phyloP scores from a whole-genome alignment of 2,329 filamentous ascomycete genomes.

The Exophiala calicioides region DNA sequence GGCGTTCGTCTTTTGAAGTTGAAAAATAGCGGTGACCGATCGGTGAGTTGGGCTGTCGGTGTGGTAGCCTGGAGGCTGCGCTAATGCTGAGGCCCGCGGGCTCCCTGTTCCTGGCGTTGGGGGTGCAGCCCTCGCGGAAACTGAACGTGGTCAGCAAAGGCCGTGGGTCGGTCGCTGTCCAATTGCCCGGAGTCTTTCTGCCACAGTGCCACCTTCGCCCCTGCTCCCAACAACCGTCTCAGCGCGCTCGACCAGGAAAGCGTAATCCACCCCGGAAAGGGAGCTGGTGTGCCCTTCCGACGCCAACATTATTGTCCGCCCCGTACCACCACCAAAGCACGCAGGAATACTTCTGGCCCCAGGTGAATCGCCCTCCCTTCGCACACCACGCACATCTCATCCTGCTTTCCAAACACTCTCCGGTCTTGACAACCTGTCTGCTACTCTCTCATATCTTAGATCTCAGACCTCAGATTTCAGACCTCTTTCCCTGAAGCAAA shows the following conservation, averaged over 20 bases:
- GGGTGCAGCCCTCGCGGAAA: background rate
- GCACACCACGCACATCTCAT: slow-evolving; percentile 4
- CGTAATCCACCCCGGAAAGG: too few relatives aligned
- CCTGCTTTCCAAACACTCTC: slow-evolving; percentile 12
- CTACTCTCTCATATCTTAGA: background rate
- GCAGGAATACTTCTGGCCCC: slow-evolving; percentile 20
- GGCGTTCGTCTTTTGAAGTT: too few relatives aligned
- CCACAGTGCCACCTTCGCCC: slow-evolving; percentile 9
- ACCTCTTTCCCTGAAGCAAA: slow-evolving; percentile 1
- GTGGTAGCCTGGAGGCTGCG: slow-evolving; percentile 6
- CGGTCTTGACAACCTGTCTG: background rate
- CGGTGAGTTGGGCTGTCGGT: slow-evolving; percentile 12
- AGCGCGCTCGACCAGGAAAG: slow-evolving; percentile 18
- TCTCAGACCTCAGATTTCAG: background rate
- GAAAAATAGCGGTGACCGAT: slow-evolving; percentile 16
- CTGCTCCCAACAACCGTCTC: slow-evolving; percentile 23
- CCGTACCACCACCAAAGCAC: slow-evolving; percentile 2
- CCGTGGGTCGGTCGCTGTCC: too few relatives aligned
- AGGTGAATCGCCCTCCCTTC: slow-evolving; percentile 3
- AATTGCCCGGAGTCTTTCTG: background rate
- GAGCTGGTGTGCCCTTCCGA: slow-evolving; percentile 18
- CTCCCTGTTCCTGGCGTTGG: slow-evolving; percentile 22
- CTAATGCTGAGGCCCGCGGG: slow-evolving; percentile 1
- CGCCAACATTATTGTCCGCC: slow-evolving; percentile 21
- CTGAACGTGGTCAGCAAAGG: too few relatives aligned